Conservation (phyloP, 2,329 filamentous ascomycete genomes). For the Fusarium concolor region DNA sequence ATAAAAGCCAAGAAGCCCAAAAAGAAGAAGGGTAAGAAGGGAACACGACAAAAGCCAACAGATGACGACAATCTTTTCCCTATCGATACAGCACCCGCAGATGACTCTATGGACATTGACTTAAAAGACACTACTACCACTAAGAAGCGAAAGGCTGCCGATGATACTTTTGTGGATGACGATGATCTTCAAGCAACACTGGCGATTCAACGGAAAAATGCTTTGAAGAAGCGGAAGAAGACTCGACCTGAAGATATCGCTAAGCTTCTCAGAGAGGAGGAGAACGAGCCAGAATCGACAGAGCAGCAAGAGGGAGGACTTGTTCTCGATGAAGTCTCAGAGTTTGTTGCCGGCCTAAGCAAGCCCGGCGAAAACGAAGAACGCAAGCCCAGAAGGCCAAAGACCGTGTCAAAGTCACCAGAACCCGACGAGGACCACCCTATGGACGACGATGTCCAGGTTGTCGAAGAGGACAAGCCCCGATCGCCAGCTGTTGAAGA, state of each 20-base stretch:
- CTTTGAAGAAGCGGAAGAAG: slow-evolving; percentile 92
- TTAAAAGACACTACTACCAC: slow-evolving; percentile 56
- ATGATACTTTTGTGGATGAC: slow-evolving; percentile 84
- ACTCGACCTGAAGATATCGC: slow-evolving; percentile 88
- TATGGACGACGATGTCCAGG: slow-evolving; percentile 54
- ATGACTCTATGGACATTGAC: slow-evolving; percentile 81
- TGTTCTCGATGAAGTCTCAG: slow-evolving; percentile 94
- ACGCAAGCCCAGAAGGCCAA: slow-evolving; percentile 62
- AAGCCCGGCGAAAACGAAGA: slow-evolving; percentile 70
- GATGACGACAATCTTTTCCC: slow-evolving; percentile 72
- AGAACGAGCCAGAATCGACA: slow-evolving; percentile 61
- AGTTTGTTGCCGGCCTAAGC: slow-evolving; percentile 89
- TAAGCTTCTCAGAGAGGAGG: slow-evolving; percentile 77
- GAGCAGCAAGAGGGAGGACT: slow-evolving; percentile 67
- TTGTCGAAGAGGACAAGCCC: slow-evolving; percentile 56
- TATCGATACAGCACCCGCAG: slow-evolving; percentile 51
- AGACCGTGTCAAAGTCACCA: slow-evolving; percentile 50
- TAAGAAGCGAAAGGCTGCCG: slow-evolving; percentile 72
- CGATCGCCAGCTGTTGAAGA: slow-evolving; percentile 52
- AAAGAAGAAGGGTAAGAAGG: slow-evolving; percentile 90
- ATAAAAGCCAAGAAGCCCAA: slow-evolving; percentile 96
- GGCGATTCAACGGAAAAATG: slow-evolving; percentile 82
- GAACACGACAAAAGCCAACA: slow-evolving; percentile 75
- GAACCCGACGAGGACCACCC: slow-evolving; percentile 57
- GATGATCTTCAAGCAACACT: slow-evolving; percentile 91